Evolutionary conservation across 495 filamentous ascomycete species (phyloP).

Genomic region (Cetradonia linearis): DNA sequence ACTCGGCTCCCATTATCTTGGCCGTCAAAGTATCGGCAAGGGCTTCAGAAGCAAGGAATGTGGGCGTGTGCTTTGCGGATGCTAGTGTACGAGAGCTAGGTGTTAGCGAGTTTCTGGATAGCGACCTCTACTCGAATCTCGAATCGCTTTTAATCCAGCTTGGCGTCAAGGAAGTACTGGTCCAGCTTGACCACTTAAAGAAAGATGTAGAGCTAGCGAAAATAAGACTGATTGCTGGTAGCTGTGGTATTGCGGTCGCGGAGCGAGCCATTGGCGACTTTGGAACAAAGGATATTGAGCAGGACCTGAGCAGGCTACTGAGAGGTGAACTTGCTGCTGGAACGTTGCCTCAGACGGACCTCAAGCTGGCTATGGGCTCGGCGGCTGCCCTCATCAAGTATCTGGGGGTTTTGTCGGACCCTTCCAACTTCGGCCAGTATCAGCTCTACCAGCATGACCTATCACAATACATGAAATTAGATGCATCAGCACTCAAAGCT

Average conservation of each 20-base stretch:
- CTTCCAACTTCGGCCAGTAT: constrained; percentile 92
- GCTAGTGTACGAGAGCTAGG: constrained; percentile 92
- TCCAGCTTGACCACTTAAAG: constrained; percentile 62
- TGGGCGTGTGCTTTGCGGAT: constrained; percentile 97
- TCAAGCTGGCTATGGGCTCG: constrained; percentile 94
- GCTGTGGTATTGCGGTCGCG: constrained; percentile 78
- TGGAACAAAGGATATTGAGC: constrained; percentile 86
- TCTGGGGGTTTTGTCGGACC: constrained; percentile 78
- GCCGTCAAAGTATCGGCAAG: constrained; percentile 86
- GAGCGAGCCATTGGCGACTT: constrained; percentile 71
- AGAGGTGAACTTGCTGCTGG: constrained; percentile 72
- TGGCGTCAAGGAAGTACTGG: constrained; percentile 85
- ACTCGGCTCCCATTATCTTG: constrained; percentile 84
- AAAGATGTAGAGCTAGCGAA: constrained; percentile 88
- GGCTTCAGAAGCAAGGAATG: constrained; percentile 71
- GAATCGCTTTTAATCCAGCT: constrained; percentile 94
- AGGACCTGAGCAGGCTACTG: constrained; percentile 77
- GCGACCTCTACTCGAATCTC: constrained; percentile 96
- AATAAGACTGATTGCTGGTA: constrained; percentile 77
- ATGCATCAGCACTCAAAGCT: constrained; percentile 86
- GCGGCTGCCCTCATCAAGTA: constrained; percentile 93
- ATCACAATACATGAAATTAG: constrained; percentile 96
- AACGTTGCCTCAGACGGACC: constrained; percentile 77
- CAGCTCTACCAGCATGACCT: constrained; percentile 96
- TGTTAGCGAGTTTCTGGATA: constrained; percentile 95